phyloP scores from a whole-genome alignment of 2,329 filamentous ascomycete species.

The Fonsecaea monophora region DNA sequence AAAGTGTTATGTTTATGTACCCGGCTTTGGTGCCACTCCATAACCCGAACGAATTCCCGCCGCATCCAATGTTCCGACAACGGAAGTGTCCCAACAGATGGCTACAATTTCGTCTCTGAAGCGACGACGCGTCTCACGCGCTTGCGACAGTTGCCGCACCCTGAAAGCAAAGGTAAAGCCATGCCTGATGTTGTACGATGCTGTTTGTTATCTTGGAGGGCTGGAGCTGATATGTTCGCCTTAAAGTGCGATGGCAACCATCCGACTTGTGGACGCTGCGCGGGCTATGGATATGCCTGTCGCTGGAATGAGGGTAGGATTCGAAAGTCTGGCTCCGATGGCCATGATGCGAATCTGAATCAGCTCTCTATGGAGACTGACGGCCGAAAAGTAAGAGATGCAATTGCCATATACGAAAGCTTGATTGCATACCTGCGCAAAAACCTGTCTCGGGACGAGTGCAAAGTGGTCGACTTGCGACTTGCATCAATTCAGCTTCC shows the following conservation, averaged over 20 bases:
- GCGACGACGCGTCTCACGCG: background rate
- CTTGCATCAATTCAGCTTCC: conserved; percentile 30
- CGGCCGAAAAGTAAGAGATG: conserved; percentile 18
- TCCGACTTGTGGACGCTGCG: background rate
- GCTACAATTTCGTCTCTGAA: background rate
- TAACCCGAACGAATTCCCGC: too few species aligned
- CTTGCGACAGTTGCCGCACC: background rate
- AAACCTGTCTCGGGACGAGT: conserved; percentile 14
- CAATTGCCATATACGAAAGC: conserved; percentile 17
- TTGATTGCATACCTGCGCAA: conserved; percentile 19
- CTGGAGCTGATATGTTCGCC: too few species aligned
- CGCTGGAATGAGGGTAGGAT: conserved; percentile 35
- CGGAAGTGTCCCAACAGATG: too few species aligned
- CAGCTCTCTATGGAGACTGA: background rate
- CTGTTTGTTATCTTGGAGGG: background rate
- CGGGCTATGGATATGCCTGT: conserved; percentile 43
- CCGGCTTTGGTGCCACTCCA: too few species aligned
- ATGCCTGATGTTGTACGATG: background rate
- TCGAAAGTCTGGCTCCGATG: conserved; percentile 18
- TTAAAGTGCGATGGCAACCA: background rate
- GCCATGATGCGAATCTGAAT: conserved; percentile 14
- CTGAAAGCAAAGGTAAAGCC: background rate
- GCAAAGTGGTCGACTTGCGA: conserved; percentile 23
- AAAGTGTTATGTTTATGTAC: too few species aligned
- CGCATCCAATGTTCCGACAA: too few species aligned